A percentile compares a stretch with the other conserved stretches of the same genome.
Conservation (phyloP, 768 basidiomycete genomes). For the Amanita rimosa region DNA sequence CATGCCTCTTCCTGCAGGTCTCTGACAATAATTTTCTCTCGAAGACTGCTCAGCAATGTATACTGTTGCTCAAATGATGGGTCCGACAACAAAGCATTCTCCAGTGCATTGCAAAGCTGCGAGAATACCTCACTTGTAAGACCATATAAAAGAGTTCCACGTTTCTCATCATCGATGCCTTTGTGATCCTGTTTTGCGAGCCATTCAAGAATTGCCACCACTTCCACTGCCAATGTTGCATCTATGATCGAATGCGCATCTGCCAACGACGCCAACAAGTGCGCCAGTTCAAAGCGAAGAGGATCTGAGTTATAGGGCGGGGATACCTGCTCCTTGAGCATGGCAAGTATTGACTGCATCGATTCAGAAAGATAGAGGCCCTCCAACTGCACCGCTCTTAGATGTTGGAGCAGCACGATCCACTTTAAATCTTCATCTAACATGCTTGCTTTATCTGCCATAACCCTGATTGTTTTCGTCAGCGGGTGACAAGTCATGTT, state of each 20-base stretch:
- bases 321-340: conserved; percentile 4
- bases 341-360: conserved; percentile 12
- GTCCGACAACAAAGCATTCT: neutral
- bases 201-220: conserved; percentile 35
- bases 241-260: conserved; percentile 15
- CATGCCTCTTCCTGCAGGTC: conserved; percentile 22
- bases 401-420: conserved; percentile 19
- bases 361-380: conserved; percentile 11
- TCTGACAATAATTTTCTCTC: conserved; percentile 23
- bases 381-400: conserved; percentile 21
- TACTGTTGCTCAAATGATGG: neutral
- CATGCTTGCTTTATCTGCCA: conserved; percentile 14
- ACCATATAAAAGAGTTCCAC: conserved; percentile 28
- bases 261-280: neutral
- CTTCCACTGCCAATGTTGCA: conserved; percentile 19
- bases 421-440: conserved; percentile 21
- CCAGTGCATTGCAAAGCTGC: conserved; percentile 30
- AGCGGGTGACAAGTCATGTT: conserved; percentile 35
- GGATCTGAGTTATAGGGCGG: neutral
- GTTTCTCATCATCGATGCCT: conserved; percentile 15
- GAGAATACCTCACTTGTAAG: conserved; percentile 36
- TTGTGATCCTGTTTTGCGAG: conserved; percentile 26
- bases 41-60: conserved; percentile 12
- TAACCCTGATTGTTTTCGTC: conserved; percentile 24
- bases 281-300: neutral